Evolutionary conservation across 345 rosid species (phyloP), one percentile per base, ranked within the genome.

Genomic region (Syzygium aromaticum): DNA sequence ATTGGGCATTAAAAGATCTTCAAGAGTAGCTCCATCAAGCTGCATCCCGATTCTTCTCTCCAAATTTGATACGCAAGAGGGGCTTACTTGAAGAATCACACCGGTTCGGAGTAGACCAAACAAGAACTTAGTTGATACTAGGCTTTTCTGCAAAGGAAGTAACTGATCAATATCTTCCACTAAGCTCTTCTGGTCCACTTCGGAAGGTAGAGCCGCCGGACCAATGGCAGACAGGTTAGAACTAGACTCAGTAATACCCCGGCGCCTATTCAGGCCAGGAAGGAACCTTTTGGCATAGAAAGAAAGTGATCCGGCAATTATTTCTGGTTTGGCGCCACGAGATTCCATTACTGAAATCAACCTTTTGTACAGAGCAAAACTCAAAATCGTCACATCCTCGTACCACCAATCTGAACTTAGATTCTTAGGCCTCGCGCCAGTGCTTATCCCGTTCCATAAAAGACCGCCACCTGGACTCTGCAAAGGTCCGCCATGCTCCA

Each of bases 401-500:
- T 95, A 96, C 99, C 99, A 98, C 99, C 99, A 98, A 88, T 95
- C 98, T 53, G 95, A 92, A 87, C 96, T 94, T 51, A 95, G 88
- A 78, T 93, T 91, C 93, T 91, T 95, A 30, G 96, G 95, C 90
- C 97, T 92, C 78, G 98, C 98, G 40, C 98, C 99, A 0, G 98
- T 96, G 91, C 97, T 98, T 90, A 98, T 98, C 91, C 99, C 99
- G 13, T 96, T 98, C 99, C 99, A 98, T 85, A 98, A 89, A 86
- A 98, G 94, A 77, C 96, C 95, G n/a, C 98, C 99, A 33, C 99
- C 99, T 14, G 99, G 99, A 90, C 98, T 98, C 95, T 95, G 99
- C 97, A 95, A 94, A 3, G 97, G 99, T 54, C 98, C 96, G 6
- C 96, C 98, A 86, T 92, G 98, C 92, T 96, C 99, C 93, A 93